Percentiles rank a stretch among this genome's conserved stretches.
Conservation (phyloP, 78 protist genomes). For the Bodo saltans region DNA sequence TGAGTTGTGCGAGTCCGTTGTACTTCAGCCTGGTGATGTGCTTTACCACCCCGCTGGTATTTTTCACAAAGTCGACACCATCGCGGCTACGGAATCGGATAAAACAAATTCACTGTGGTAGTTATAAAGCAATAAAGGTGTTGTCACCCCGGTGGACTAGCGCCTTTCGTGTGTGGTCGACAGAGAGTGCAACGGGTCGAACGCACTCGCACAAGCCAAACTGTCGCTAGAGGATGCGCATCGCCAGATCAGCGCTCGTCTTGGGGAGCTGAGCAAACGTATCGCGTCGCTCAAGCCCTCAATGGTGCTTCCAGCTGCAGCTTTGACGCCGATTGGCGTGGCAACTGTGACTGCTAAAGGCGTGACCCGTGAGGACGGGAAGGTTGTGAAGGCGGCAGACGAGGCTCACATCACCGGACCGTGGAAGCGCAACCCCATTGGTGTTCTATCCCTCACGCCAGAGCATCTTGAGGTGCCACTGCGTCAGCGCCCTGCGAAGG, state of each 20-base stretch:
- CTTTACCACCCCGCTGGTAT: constrained; percentile 45
- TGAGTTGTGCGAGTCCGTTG: neutral
- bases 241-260: neutral
- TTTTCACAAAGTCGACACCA: constrained; percentile 33
- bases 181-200: neutral
- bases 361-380: neutral
- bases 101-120: constrained; percentile 38
- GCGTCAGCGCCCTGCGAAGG: neutral
- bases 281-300: neutral
- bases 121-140: neutral
- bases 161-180: neutral
- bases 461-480: neutral
- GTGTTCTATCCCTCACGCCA: neutral
- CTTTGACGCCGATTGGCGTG: no score
- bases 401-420: neutral
- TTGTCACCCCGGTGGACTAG: neutral
- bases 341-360: no score
- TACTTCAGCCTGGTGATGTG: constrained; percentile 34
- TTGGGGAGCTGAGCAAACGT: neutral
- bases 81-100: neutral
- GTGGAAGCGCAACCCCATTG: constrained; percentile 8
- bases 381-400: neutral
- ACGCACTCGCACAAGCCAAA: neutral
- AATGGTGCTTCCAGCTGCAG: constrained; percentile 2
- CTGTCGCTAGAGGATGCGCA: neutral